Evolutionary conservation across 257 asterid species (phyloP), one percentile per base, ranked within the genome.

Genomic region (Cinchona pubescens): DNA sequence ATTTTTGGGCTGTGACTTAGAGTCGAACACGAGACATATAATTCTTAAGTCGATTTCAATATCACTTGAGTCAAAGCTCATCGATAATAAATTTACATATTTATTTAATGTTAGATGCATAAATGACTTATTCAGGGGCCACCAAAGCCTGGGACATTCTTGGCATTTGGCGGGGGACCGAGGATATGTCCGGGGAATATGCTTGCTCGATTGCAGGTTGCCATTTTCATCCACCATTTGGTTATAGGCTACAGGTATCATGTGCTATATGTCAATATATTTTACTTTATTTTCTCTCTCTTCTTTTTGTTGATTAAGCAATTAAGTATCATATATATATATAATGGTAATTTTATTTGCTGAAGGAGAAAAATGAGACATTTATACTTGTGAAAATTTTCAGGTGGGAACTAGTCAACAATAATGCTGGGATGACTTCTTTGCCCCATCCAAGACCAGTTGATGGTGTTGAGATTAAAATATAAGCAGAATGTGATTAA

Each of bases 161-260:
- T 87, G 48, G 90, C 72, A n/a, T 87, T 89, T 4, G 92, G 92
- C 15, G 92, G 86, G 29, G 95, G 92, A 27, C 8, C 87, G 56
- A 86, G 92, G 83, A 79, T 69, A 5, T 89, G 95, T 69, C 78
- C 88, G 1, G 92, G 95, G 60, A 89, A 87, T 69, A 86, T 89
- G 95, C 86, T 82, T 61, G 92, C 92, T 46, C 82, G 92, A 43
- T 60, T 87, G 34, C 92, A 89, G 71, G 73, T 87, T 14, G 55
- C 84, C 43, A 43, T 87, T 46, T 76, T 89, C 1, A 69, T 89
- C 43, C 92, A 87, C 82, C 91, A 85, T 66, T 65, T 89, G 68
- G 89, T 79, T 27, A 53, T 80, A 37, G 85, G 91, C 40, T 89
- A 86, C 88, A 85, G 84, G 92, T 84, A 68, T 3, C 2, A 45